Base-by-base conservation (phyloP, 208 protist genomes). In the Naegleria lovaniensis region DNA sequence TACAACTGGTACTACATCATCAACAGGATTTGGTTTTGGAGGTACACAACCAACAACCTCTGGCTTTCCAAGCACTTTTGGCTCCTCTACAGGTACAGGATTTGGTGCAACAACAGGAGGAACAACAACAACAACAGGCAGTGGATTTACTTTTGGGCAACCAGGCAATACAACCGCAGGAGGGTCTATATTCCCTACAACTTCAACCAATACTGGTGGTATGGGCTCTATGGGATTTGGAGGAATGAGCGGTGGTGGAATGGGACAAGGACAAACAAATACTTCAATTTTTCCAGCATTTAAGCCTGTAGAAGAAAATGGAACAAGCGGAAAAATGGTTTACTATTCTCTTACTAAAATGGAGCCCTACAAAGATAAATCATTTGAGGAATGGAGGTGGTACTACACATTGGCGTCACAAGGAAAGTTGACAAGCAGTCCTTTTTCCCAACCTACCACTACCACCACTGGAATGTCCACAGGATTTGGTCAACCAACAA, bases 381-480 rank as follows among this genome's bases (percentile, higher is more conserved):
- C 39, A 13, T 85, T 85, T 85, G 83, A 85, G 48, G 83, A 85
- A 85, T 85, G 33, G 83, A 85, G 83, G 48, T 85, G 83, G 83
- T 22, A 43, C 15, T 85, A 48, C 83, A 85, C 38, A n/a, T 11
- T 48, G 3, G 83, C 83, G 0, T 48, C 39, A 19, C 33, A 39
- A 51, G 83, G 83, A 43, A 51, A 51, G 15, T 40, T 40, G 41
- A 40, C 29, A 29, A 13, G 25, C 16, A 85, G 41, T 85, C 39
- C 83, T 43, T 85, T 85, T 40, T 33, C 33, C 15, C 16, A 16
- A 19, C 29, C 76, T 16, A 84, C 29, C 2, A 84, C 76, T 16
- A 41, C 76, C 11, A 40, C 76, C 29, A 36, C 22, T 38, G 33
- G 38, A 84, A 41, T 33, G 11, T 19, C 76, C 29, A 36, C 22